Evolutionary conservation across 2,329 filamentous ascomycete genomes (phyloP).

Genomic region (Fusarium graminum): DNA sequence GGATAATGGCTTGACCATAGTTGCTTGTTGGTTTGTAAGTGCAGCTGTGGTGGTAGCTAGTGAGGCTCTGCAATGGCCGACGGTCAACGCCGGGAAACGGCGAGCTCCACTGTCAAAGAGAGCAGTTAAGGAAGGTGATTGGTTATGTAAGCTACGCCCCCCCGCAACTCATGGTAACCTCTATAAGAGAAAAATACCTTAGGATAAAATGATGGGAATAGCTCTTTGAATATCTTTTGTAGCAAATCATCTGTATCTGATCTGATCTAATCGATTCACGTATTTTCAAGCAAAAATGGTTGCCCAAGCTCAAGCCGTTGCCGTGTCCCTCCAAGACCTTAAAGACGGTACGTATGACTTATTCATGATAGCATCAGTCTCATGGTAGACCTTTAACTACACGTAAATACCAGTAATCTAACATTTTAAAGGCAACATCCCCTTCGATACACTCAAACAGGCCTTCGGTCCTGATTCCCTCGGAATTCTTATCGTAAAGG

Average conservation of each 20-base stretch:
- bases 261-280: not conserved
- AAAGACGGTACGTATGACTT: conserved; percentile 63
- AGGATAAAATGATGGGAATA: conserved; percentile 12
- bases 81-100: conserved; percentile 48
- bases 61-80: conserved; percentile 19
- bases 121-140: conserved; percentile 33
- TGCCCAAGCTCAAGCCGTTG: conserved; percentile 66
- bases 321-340: conserved; percentile 72
- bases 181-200: conserved; percentile 15
- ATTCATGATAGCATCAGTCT: conserved; percentile 29
- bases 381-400: conserved; percentile 6
- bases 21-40: conserved; percentile 5
- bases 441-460: conserved; percentile 76
- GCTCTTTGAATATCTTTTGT: not conserved
- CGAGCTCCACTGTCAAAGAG: conserved; percentile 50
- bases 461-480: conserved; percentile 93
- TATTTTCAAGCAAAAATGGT: conserved; percentile 54
- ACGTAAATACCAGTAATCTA: conserved; percentile 3
- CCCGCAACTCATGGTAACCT: conserved; percentile 34
- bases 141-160: conserved; percentile 47
- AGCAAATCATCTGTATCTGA: not conserved
- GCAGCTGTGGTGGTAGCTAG: conserved; percentile 14
- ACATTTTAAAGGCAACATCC: conserved; percentile 68
- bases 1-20: conserved; percentile 87
- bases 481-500: conserved; percentile 93